Conservation (phyloP, 345 rosid species). For the Aquilaria malaccensis region DNA sequence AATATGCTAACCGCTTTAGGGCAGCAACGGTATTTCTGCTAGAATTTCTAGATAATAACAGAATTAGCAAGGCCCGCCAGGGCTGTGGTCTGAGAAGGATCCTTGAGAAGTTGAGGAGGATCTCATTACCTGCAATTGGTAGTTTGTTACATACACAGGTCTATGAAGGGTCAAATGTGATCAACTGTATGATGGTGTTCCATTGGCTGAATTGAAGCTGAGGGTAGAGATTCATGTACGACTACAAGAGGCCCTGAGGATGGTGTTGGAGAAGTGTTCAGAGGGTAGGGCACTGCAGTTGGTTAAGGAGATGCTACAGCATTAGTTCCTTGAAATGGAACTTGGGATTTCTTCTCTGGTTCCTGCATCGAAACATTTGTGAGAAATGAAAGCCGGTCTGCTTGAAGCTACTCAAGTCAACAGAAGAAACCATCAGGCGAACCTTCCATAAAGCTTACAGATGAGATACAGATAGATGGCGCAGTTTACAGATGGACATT, state of each 20-base stretch:
- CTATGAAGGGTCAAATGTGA: conserved; percentile 60
- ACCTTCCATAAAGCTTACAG: no score
- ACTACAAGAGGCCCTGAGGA: conserved; percentile 21
- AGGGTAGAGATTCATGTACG: conserved; percentile 58
- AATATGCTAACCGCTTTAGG: no score
- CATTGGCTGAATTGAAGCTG: conserved; percentile 82
- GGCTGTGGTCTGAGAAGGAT: conserved; percentile 56
- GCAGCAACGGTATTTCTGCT: conserved; percentile 13
- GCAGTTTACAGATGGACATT: no score
- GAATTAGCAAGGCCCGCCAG: conserved; percentile 78
- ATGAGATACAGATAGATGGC: no score
- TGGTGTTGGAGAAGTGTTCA: conserved; percentile 31
- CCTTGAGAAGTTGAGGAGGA: conserved; percentile 81
- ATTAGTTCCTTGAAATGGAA: conserved; percentile 76
- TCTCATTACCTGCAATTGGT: conserved; percentile 86
- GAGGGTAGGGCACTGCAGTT: conserved; percentile 14
- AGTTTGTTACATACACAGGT: conserved; percentile 43
- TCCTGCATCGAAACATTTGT: conserved; percentile 37
- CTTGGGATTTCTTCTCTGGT: conserved; percentile 45
- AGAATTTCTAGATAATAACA: conserved; percentile 78
- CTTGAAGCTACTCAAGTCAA: no score
- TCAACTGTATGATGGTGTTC: conserved; percentile 63
- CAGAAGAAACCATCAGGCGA: no score
- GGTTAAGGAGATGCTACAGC: conserved; percentile 26
- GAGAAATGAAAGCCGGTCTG: no score